Evolutionary conservation across 345 rosid genomes (phyloP), one percentile per base, ranked within the genome.

Genomic region (Linum lewisii): DNA sequence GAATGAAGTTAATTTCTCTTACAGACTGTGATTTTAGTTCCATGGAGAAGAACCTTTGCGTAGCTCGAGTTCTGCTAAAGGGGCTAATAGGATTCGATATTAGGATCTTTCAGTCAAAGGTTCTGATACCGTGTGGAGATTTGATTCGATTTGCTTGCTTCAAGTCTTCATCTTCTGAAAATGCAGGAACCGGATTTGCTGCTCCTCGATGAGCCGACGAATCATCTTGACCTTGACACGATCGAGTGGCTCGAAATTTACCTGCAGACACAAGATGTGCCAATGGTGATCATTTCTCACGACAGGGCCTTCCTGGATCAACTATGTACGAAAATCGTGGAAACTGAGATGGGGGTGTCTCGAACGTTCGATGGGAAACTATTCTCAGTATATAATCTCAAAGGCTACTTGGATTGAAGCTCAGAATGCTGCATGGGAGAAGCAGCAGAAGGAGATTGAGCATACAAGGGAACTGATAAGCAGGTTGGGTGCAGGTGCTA

Each of bases 181-280:
- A 0, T 78, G 67, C 82, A 91, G 96, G 88, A 88, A 32, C 98
- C 96, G 1, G 98, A 92, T 81, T 78, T 92, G 71, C 73, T 92
- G 74, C 88, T 92, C 56, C 73, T 88, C 64, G 98, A 92, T 80
- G 96, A 92, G 65, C 98, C 98, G 4, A 88, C 98, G 21, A 92
- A 92, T 68, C 98, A 92, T 73, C 87, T 92, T 54, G 98, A 92
- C 68, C 93, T 92, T 36, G 98, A 88, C 69, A 86, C 98, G 0
- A 88, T 92, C 8, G 98, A 88, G 75, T 92, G 98, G 96, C 93
- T 92, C 65, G 98, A 92, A 83, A 84, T 90, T 34, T 92, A 92
- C 68, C 79, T 92, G 62, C 78, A 73, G 63, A 82, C 79, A 88
- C 98, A 92, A 73, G 90, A 79, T 16, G 95, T 92, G 73, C 98